Percentiles rank a stretch among this genome's conserved stretches.
Conservation (phyloP, 306 rosid genomes). For the Castanopsis chinensis region DNA sequence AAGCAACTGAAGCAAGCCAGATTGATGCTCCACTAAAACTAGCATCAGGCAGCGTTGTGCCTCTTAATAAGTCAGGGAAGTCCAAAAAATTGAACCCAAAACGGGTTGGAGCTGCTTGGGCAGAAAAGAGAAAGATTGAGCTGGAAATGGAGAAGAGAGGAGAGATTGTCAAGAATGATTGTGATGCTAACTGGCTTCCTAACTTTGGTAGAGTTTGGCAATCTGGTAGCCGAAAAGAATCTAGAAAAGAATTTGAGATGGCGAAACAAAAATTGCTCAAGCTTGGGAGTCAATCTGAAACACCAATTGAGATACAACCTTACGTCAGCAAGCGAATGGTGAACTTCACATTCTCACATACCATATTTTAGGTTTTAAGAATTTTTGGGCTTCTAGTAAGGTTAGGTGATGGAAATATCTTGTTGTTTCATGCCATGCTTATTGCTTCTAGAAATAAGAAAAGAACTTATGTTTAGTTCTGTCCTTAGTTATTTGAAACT, state of each 20-base stretch:
- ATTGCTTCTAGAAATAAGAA: background rate
- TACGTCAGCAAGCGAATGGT: constrained; percentile 92
- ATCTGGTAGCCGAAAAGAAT: constrained; percentile 90
- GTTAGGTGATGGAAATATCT: background rate
- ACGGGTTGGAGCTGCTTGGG: constrained; percentile 98
- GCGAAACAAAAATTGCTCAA: constrained; percentile 57
- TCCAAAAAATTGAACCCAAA: constrained; percentile 74
- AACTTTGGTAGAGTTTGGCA: constrained; percentile 98
- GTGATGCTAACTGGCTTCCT: constrained; percentile 84
- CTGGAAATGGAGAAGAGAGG: constrained; percentile 93
- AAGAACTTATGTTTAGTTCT: background rate
- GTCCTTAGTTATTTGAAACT: background rate
- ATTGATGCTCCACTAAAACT: constrained; percentile 30
- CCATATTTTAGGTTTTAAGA: background rate
- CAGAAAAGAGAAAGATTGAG: constrained; percentile 84
- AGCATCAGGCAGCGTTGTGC: constrained; percentile 25
- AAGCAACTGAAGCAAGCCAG: constrained; percentile 48
- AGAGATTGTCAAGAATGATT: constrained; percentile 50
- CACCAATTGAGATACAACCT: constrained; percentile 65
- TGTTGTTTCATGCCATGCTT: background rate
- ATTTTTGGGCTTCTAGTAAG: background rate
- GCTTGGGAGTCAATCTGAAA: constrained; percentile 51
- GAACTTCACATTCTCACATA: constrained; percentile 26
- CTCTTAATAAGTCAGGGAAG: constrained; percentile 45
- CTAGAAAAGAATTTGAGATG: constrained; percentile 78